A percentile compares a stretch with the other conserved stretches of the same genome.
Conservation (phyloP, 169 alveolate species). For the Plasmodium inui region DNA sequence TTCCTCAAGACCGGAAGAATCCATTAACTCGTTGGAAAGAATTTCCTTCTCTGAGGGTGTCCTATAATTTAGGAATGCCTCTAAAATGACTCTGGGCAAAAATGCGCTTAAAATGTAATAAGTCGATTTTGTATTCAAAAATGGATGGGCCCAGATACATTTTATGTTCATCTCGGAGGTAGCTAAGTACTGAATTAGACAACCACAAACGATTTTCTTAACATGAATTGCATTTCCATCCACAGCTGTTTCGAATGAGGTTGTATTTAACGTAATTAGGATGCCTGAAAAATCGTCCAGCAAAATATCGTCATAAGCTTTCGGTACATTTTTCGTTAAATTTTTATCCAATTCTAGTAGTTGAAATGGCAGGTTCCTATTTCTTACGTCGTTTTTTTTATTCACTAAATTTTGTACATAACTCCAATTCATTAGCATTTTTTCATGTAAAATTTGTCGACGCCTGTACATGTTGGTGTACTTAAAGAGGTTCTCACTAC, state of each 20-base stretch:
- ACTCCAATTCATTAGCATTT: conserved; percentile 84
- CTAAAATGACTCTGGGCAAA: conserved; percentile 84
- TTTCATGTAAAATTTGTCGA: conserved; percentile 80
- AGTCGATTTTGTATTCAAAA: conserved; percentile 81
- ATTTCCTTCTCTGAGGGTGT: conserved; percentile 28
- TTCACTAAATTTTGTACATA: conserved; percentile 70
- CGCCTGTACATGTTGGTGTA: conserved; percentile 83
- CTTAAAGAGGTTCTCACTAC: conserved; percentile 70
- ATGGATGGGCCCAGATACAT: conserved; percentile 86
- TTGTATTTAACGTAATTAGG: conserved; percentile 83
- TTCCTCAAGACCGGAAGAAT: not conserved
- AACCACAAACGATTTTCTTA: conserved; percentile 84
- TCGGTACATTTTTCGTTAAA: conserved; percentile 78
- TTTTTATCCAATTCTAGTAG: conserved; percentile 80
- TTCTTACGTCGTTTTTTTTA: conserved; percentile 75
- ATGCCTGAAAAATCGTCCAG: conserved; percentile 86
- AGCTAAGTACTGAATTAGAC: conserved; percentile 81
- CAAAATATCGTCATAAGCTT: conserved; percentile 80
- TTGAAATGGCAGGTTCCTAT: conserved; percentile 85
- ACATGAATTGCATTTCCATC: conserved; percentile 49
- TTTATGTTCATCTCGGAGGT: conserved; percentile 83
- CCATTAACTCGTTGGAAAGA: conserved; percentile 41
- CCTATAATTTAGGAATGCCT: conserved; percentile 79
- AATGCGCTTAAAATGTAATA: conserved; percentile 83
- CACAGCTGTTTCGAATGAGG: conserved; percentile 55